Conservation (phyloP, 2,329 filamentous ascomycete genomes). For the Fusarium sp. region DNA sequence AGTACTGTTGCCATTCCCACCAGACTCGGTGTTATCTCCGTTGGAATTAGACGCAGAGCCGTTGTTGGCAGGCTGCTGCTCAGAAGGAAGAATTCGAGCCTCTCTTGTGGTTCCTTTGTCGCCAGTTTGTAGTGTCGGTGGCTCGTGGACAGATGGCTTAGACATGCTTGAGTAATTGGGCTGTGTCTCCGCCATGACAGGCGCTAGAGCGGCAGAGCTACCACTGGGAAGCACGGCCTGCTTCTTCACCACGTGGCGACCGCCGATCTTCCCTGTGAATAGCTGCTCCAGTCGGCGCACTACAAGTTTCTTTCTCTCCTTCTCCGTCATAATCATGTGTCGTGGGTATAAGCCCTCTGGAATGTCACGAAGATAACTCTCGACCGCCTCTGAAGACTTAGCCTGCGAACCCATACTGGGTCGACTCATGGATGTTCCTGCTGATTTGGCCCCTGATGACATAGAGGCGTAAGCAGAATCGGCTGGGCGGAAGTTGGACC, state of each 20-base stretch:
- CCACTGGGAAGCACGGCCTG: constrained; percentile 33
- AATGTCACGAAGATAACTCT: constrained; percentile 79
- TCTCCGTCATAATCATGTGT: constrained; percentile 74
- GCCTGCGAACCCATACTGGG: constrained; percentile 54
- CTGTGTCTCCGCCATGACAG: constrained; percentile 48
- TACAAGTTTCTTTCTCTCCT: constrained; percentile 80
- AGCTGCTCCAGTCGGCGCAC: constrained; percentile 83
- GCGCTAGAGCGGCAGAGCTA: constrained; percentile 22
- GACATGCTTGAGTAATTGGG: constrained; percentile 30
- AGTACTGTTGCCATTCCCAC: constrained; percentile 55
- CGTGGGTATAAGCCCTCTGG: constrained; percentile 76
- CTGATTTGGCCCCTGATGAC: constrained; percentile 65
- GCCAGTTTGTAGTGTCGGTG: constrained; percentile 39
- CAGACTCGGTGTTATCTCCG: constrained; percentile 62
- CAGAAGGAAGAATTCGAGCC: constrained; percentile 60
- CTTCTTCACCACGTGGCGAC: constrained; percentile 54
- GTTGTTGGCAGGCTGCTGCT: constrained; percentile 58
- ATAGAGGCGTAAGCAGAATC: constrained; percentile 79
- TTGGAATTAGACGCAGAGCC: constrained; percentile 62
- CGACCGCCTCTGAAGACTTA: constrained; percentile 68
- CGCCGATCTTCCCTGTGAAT: constrained; percentile 77
- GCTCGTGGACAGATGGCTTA: constrained; percentile 53
- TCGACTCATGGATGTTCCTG: constrained; percentile 56
- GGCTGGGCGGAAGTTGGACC: constrained; percentile 66
- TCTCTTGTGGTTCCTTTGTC: constrained; percentile 58